These are phyloP conservation scores for Cryphonectria parasitica DNA, from an alignment of 2,329 filamentous ascomycete genomes.

Conservation along the genomic window DNA sequence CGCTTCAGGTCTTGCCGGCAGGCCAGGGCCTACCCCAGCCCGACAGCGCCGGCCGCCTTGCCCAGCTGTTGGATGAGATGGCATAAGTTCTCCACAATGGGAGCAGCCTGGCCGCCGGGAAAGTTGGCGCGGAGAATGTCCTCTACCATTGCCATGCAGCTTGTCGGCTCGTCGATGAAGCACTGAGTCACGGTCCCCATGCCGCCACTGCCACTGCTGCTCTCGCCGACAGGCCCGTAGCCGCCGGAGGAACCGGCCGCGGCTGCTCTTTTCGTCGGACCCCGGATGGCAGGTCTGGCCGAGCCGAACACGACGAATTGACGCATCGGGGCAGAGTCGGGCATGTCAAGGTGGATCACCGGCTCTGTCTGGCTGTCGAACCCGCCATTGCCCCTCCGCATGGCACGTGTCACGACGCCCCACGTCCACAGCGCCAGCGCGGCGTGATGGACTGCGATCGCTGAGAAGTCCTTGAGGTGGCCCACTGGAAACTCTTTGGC, in stretches of 20 bases:
- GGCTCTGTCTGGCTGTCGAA: constrained; percentile 42
- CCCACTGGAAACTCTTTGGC: constrained; percentile 58
- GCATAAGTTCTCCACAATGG: constrained; percentile 70
- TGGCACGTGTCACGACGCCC: constrained; percentile 58
- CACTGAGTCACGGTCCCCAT: constrained; percentile 39
- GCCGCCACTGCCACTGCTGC: constrained; percentile 12
- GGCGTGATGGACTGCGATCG: constrained; percentile 71
- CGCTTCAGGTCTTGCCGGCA: not conserved
- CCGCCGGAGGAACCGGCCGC: constrained; percentile 9
- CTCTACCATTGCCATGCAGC: constrained; percentile 62
- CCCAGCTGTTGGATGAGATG: constrained; percentile 65
- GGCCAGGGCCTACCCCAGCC: constrained; percentile 31
- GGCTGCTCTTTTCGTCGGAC: constrained; percentile 34
- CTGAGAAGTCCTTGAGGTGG: constrained; percentile 67
- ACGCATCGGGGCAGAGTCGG: constrained; percentile 55
- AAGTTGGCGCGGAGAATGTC: constrained; percentile 61
- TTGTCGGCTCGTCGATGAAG: constrained; percentile 58
- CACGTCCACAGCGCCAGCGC: constrained; percentile 71
- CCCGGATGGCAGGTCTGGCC: constrained; percentile 55
- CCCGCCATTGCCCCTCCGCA: constrained; percentile 29
- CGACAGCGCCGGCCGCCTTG: constrained; percentile 49
- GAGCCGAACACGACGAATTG: constrained; percentile 62
- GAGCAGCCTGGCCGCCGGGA: constrained; percentile 50
- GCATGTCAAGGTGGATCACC: constrained; percentile 59
- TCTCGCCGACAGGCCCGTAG: not conserved